Base-by-base conservation (phyloP, 2,329 filamentous ascomycete species). In the Hypoxylon sp. region DNA sequence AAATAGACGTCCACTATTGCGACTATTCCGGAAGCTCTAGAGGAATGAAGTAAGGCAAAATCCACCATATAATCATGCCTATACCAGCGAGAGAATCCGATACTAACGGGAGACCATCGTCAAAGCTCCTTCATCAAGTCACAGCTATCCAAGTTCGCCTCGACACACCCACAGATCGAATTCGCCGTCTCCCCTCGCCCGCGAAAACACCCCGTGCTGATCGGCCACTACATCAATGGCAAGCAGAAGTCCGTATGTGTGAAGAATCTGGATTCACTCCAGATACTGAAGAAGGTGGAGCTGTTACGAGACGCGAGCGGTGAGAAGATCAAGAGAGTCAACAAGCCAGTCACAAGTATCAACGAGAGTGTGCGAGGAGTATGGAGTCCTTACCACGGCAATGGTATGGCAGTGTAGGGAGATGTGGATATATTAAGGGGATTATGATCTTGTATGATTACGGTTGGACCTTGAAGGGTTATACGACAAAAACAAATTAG, bases 1-100 rank as follows among this genome's bases (percentile, higher is more conserved):
- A 88, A 69, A 79, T 99, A 72, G 90, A 96, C 72, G 90, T 99
- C 69, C 90, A 96, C 77, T 99, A 96, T 78, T 97, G 94, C 79
- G 91, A 97, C 80, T 92, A 89, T 84, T 90, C 89, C 50, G 94
- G 92, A 58, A 96, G 90, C 72, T 97, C 93, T 26, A 85, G 78
- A 67, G 94, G 94, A 69, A 97, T 97, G 91, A 94, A 96, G 90
- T 94, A 60, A 64, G 64, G 40, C 2, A 37, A 79, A 59, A 29
- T 32, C 37, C 43, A 34, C 9, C 21, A 9, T 25, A 25, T 9
- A 9, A 25, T 6, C 5, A 25, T 5, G 44, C 26, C 16, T 30
- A 52, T 37, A 25, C 9, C 7, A 21, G 30, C n/a, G 11, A 13
- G 7, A 15, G n/a, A 32, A 7, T 15, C 6, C 15, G 25, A 15